Percentiles rank a stretch among this genome's conserved stretches.
Conservation (phyloP, 345 rosid genomes). For the Sisymbrium irio region DNA sequence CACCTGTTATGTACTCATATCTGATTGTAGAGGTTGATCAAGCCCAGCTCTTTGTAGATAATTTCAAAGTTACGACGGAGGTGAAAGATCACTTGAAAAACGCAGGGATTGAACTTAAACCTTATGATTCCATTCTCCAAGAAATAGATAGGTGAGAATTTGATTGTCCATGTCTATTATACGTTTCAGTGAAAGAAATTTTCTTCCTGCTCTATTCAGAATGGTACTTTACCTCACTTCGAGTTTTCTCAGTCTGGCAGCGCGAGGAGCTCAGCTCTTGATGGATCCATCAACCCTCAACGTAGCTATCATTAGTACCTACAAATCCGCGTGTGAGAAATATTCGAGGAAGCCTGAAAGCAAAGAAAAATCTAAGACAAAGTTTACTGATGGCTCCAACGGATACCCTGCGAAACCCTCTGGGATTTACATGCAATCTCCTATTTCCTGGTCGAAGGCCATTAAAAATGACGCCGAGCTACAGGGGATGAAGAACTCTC, state of each 20-base stretch:
- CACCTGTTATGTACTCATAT: conserved; percentile 95
- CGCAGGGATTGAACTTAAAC: conserved; percentile 65
- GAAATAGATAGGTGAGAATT: conserved; percentile 63
- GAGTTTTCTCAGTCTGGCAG: conserved; percentile 60
- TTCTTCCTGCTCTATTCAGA: conserved; percentile 3
- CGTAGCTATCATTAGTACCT: conserved; percentile 75
- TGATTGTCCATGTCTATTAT: background rate
- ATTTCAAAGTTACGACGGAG: conserved; percentile 65
- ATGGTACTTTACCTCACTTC: conserved; percentile 3
- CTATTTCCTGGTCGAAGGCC: conserved; percentile 83
- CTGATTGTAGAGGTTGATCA: conserved; percentile 64
- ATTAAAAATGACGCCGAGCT: conserved; percentile 76
- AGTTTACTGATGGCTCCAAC: conserved; percentile 28
- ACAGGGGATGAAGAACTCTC: conserved; percentile 85
- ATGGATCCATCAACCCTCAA: conserved; percentile 80
- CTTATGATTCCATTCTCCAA: conserved; percentile 71
- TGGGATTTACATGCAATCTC: conserved; percentile 71
- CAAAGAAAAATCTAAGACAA: conserved; percentile 35
- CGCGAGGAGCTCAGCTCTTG: conserved; percentile 69
- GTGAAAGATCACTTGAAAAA: conserved; percentile 70
- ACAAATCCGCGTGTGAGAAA: conserved; percentile 58
- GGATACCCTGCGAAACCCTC: conserved; percentile 46
- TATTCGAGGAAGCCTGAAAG: conserved; percentile 37
- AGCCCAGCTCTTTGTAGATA: conserved; percentile 68
- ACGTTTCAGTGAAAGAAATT: background rate